Conservation (phyloP, 768 basidiomycete genomes). For the Agaricus sinodeliciosus region DNA sequence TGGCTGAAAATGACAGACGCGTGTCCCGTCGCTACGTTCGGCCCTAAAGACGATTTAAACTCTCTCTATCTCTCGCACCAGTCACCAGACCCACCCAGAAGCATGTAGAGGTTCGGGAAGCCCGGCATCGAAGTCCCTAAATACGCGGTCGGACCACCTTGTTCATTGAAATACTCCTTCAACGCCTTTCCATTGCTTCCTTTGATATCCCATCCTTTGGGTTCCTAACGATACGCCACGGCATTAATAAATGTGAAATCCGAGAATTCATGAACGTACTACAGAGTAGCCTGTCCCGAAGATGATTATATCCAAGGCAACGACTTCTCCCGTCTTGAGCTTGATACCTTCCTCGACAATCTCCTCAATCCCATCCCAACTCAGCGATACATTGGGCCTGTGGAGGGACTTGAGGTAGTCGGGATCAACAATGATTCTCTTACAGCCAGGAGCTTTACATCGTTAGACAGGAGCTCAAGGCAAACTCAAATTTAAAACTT, state of each 20-base stretch:
- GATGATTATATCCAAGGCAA: conserved; percentile 51
- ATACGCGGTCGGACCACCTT: conserved; percentile 48
- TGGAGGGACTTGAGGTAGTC: conserved; percentile 48
- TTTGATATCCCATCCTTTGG: conserved; percentile 27
- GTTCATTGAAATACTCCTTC: conserved; percentile 36
- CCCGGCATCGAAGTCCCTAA: conserved; percentile 47
- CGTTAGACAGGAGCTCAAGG: background rate
- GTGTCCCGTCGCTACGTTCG: conserved; percentile 53
- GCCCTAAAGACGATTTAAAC: conserved; percentile 27
- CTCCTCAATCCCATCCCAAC: conserved; percentile 41
- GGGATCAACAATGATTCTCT: conserved; percentile 56
- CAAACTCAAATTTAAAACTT: conserved; percentile 16
- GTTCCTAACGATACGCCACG: conserved; percentile 23
- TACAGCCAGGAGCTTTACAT: conserved; percentile 48
- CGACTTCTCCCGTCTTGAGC: conserved; percentile 39
- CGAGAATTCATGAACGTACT: conserved; percentile 23
- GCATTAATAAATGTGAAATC: conserved; percentile 1
- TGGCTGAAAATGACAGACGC: conserved; percentile 50
- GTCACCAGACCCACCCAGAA: conserved; percentile 34
- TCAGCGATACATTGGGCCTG: conserved; percentile 44
- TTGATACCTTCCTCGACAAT: conserved; percentile 44
- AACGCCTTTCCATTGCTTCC: conserved; percentile 38
- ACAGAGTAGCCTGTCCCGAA: conserved; percentile 49
- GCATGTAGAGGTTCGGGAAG: conserved; percentile 46
- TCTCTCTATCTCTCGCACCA: background rate